Conservation (phyloP, 2,329 filamentous ascomycete genomes). For the Verticillium nonalfalfae region DNA sequence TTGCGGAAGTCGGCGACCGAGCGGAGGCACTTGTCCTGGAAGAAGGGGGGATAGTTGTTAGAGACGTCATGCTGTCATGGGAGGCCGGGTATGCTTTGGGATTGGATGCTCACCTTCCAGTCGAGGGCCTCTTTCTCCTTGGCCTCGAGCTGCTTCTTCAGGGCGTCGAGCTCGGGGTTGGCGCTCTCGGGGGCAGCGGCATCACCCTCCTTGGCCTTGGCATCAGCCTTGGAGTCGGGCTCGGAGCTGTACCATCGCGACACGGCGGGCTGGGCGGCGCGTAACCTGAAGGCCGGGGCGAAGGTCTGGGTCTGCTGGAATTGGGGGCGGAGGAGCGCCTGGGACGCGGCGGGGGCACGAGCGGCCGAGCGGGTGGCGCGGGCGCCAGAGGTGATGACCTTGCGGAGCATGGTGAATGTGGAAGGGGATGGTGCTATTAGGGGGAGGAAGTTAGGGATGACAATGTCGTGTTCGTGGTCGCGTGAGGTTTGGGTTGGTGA, state of each 20-base stretch:
- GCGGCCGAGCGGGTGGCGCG: conserved; percentile 35
- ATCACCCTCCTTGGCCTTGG: conserved; percentile 21
- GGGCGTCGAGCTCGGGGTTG: conserved; percentile 29
- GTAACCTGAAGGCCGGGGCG: conserved; percentile 27
- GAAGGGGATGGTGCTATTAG: not conserved
- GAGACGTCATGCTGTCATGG: too few species aligned
- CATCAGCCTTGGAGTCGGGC: conserved; percentile 30
- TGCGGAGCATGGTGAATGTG: conserved; percentile 36
- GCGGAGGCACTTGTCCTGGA: conserved; percentile 88
- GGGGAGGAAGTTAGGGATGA: not conserved
- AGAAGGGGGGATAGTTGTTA: not conserved
- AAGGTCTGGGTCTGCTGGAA: conserved; percentile 18
- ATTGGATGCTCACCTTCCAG: conserved; percentile 63
- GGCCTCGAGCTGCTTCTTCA: conserved; percentile 46
- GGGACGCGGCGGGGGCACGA: conserved; percentile 23
- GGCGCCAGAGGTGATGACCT: conserved; percentile 34
- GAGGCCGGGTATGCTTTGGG: too few species aligned
- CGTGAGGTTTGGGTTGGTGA: conserved; percentile 1
- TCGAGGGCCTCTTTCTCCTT: conserved; percentile 56
- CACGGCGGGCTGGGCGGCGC: conserved; percentile 25
- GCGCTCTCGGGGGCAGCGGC: conserved; percentile 11
- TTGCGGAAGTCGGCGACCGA: conserved; percentile 96
- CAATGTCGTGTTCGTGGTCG: conserved; percentile 7
- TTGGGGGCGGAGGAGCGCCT: conserved; percentile 28
- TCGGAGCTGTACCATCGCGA: conserved; percentile 44